A percentile compares a stretch with the other conserved stretches of the same genome.
phyloP scores from a whole-genome alignment of 1,284 basidiomycete species.

The Kwoniella shivajii region DNA sequence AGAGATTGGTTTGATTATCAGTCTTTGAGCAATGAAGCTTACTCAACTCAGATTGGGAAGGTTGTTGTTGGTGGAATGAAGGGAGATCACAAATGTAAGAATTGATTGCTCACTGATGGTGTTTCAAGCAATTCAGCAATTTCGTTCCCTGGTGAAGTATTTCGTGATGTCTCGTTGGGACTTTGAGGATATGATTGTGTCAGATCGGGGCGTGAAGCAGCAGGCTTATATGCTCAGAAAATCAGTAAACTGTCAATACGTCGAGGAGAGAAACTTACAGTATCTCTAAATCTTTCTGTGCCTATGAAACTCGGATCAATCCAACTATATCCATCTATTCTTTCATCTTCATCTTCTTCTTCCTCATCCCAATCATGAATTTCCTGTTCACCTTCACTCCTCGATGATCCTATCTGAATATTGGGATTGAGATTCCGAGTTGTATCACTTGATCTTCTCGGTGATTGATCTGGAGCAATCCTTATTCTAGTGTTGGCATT shows the following conservation, averaged over 20 bases:
- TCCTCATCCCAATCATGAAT: slow-evolving; percentile 30
- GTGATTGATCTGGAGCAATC: background rate
- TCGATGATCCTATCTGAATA: background rate
- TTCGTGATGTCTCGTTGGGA: background rate
- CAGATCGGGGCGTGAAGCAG: slow-evolving; percentile 4
- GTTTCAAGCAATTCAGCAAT: slow-evolving; percentile 2
- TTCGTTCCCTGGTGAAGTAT: background rate
- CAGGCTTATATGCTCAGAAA: too few species aligned
- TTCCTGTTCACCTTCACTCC: slow-evolving; percentile 8
- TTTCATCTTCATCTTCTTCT: slow-evolving; percentile 26
- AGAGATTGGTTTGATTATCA: background rate
- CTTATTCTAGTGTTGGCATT: too few species aligned
- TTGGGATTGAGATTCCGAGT: background rate
- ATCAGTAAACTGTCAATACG: too few species aligned
- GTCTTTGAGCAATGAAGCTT: too few species aligned
- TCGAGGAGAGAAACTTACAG: too few species aligned
- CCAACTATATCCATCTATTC: slow-evolving; percentile 34
- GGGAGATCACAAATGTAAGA: too few species aligned
- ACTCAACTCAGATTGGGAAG: too few species aligned
- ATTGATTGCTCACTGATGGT: slow-evolving; percentile 11
- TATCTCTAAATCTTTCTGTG: slow-evolving; percentile 18
- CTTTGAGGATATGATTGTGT: background rate
- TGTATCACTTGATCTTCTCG: background rate
- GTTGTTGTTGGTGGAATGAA: too few species aligned
- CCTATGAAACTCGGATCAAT: slow-evolving; percentile 34